Evolutionary conservation across 2,329 filamentous ascomycete genomes (phyloP).

Genomic region (Trichoderma arundinaceum): DNA sequence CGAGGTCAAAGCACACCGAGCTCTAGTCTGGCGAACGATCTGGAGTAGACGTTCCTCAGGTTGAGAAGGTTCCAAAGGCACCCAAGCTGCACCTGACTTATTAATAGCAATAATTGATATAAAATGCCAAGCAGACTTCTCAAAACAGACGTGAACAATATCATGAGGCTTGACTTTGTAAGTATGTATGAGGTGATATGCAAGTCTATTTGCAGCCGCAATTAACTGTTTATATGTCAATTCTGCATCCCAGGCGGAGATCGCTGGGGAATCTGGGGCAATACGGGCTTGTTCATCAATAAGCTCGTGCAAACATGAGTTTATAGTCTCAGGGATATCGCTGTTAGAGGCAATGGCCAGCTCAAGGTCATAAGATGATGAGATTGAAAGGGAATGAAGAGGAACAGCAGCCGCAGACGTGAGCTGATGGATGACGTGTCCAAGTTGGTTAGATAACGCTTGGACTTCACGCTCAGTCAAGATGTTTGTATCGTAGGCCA

Average conservation of each 20-base stretch:
- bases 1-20: not conserved
- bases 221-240: constrained; percentile 48
- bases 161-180: constrained; percentile 31
- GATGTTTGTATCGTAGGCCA: not conserved
- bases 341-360: not conserved
- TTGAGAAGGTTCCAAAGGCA: constrained; percentile 30
- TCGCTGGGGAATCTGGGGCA: constrained; percentile 10
- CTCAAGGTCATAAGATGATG: not conserved
- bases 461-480: not conserved
- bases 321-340: not conserved
- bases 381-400: not conserved
- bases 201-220: constrained; percentile 24
- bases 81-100: constrained; percentile 33
- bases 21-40: not conserved
- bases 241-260: constrained; percentile 35
- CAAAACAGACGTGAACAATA: constrained; percentile 24
- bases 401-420: not conserved
- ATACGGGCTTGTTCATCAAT: constrained; percentile 2
- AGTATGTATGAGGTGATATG: constrained; percentile 19
- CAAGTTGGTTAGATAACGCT: not conserved
- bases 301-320: constrained; percentile 2
- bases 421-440: constrained; percentile 3
- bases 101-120: constrained; percentile 33
- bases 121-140: constrained; percentile 30
- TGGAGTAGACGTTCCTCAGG: constrained; percentile 7